Percentiles rank a stretch among this genome's conserved stretches.
phyloP scores from a whole-genome alignment of 1,139 yeast species.

The Nakaseomyces sp. region DNA sequence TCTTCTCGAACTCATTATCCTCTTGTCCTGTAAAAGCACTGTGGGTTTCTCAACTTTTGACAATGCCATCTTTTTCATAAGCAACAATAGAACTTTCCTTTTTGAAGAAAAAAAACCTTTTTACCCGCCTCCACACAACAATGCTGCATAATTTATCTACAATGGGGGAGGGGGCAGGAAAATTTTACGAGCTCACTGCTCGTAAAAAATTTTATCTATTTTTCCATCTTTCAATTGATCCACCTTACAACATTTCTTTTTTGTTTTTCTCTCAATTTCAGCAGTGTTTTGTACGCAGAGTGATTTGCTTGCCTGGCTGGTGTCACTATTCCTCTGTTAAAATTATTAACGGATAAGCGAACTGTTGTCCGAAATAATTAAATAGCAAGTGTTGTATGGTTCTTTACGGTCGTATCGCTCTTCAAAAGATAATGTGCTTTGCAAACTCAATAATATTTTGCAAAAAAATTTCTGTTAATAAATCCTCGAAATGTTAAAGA shows the following conservation, averaged over 20 bases:
- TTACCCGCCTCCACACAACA: not conserved
- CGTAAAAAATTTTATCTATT: not conserved
- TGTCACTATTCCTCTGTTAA: not conserved
- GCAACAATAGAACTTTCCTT: no score
- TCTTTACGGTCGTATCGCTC: constrained; percentile 4
- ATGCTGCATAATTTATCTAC: not conserved
- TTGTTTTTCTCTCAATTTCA: no score
- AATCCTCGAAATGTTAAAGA: no score
- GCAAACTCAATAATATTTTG: no score
- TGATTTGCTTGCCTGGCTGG: not conserved
- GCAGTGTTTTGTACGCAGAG: not conserved
- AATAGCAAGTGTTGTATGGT: not conserved
- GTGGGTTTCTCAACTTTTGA: no score
- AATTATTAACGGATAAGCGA: not conserved
- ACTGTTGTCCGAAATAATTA: not conserved
- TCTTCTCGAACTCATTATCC: no score
- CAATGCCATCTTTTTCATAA: no score
- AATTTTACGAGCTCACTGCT: not conserved
- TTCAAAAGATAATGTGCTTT: not conserved
- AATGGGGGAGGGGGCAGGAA: not conserved
- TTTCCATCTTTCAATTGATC: not conserved
- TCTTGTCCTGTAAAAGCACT: no score
- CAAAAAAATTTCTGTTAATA: not conserved
- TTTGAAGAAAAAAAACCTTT: no score
- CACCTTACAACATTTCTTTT: no score